phyloP scores from a whole-genome alignment of 306 rosid genomes.

The Herpetospermum pedunculosum region DNA sequence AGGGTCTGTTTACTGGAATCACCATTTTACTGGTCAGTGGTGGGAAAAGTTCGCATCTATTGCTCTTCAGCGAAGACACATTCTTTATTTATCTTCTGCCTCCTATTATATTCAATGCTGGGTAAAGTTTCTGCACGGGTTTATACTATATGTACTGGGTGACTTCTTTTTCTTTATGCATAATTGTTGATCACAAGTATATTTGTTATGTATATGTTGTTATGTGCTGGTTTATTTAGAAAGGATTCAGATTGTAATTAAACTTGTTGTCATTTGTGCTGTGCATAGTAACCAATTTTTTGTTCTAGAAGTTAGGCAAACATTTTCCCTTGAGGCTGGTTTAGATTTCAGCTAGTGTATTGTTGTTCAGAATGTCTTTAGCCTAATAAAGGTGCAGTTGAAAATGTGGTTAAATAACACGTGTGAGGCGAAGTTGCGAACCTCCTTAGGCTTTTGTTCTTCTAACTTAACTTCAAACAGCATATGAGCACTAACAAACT shows the following conservation, averaged over 20 bases:
- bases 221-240: not conserved
- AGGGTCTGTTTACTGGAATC: conserved; percentile 79
- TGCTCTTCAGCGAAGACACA: conserved; percentile 87
- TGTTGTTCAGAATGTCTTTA: not conserved
- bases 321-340: not conserved
- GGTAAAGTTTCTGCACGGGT: conserved; percentile 35
- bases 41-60: conserved; percentile 81
- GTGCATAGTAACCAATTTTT: not conserved
- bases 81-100: conserved; percentile 95
- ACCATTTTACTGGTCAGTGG: conserved; percentile 64
- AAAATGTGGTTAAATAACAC: not conserved
- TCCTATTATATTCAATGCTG: conserved; percentile 93
- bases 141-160: not conserved
- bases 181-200: not conserved
- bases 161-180: not conserved
- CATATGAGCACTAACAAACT: not conserved
- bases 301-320: not conserved
- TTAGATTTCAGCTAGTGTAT: not conserved
- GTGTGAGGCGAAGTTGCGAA: not conserved
- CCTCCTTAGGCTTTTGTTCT: not conserved
- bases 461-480: not conserved
- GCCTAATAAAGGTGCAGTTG: not conserved
- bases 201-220: not conserved
- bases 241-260: not conserved
- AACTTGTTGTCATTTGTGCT: not conserved